Evolutionary conservation across 192 early-diverging fungal genomes (phyloP).

Genomic region (Umbelopsis sp.): DNA sequence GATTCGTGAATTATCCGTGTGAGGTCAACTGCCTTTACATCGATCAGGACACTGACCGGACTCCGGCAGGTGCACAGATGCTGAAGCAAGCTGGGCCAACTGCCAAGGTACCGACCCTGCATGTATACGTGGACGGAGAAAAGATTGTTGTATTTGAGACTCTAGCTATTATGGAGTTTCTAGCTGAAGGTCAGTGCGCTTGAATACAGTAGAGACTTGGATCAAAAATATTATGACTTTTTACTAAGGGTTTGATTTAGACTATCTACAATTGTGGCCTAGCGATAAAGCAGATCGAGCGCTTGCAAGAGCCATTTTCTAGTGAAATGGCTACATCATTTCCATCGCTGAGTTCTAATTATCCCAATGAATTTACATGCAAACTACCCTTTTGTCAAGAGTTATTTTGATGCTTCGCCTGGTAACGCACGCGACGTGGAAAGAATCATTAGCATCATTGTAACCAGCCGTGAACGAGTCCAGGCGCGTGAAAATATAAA

Average conservation of each 20-base stretch:
- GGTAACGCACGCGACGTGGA: constrained; percentile 17
- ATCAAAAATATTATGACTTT: background rate
- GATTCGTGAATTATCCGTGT: constrained; percentile 22
- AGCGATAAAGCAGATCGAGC: constrained; percentile 32
- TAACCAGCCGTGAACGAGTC: background rate
- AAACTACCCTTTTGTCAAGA: constrained; percentile 19
- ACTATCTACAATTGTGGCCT: constrained; percentile 38
- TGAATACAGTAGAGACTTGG: too few species aligned
- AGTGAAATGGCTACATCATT: constrained; percentile 41
- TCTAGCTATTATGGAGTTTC: constrained; percentile 39
- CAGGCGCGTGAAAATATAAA: constrained; percentile 23
- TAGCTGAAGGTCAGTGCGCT: constrained; percentile 32
- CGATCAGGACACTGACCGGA: background rate
- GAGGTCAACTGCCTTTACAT: constrained; percentile 9
- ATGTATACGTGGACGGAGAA: constrained; percentile 25
- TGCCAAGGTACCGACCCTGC: constrained; percentile 35
- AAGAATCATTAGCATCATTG: constrained; percentile 33
- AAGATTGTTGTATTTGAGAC: constrained; percentile 38
- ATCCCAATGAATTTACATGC: constrained; percentile 36
- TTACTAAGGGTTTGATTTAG: background rate
- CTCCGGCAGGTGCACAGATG: constrained; percentile 16
- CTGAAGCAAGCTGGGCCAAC: constrained; percentile 38
- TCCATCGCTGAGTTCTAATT: constrained; percentile 18
- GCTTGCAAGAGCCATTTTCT: constrained; percentile 34
- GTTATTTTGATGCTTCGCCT: constrained; percentile 16